A percentile compares a stretch with the other conserved stretches of the same genome.
These are phyloP conservation scores for Fusarium hostae DNA, from an alignment of 2,329 filamentous ascomycete genomes.

Conservation along the genomic window DNA sequence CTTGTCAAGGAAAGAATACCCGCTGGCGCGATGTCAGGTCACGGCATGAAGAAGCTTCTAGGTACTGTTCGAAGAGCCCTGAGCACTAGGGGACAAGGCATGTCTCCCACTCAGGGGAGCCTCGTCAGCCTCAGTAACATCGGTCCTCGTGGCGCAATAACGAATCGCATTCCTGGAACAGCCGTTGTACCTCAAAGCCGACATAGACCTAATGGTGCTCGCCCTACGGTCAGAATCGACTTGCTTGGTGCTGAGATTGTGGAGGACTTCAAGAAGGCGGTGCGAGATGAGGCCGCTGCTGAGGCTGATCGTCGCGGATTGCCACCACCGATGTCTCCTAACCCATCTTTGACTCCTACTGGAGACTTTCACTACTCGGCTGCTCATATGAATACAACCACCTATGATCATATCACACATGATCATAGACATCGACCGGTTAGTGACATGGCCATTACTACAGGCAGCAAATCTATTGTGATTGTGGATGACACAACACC, in stretches of 20 bases:
- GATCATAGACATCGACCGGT: constrained; percentile 53
- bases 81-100: constrained; percentile 66
- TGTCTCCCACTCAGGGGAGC: constrained; percentile 58
- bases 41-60: constrained; percentile 86
- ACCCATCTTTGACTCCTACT: constrained; percentile 44
- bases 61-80: constrained; percentile 86
- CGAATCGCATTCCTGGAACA: constrained; percentile 68
- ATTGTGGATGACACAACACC: constrained; percentile 79
- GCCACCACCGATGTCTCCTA: constrained; percentile 30
- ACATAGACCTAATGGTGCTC: constrained; percentile 55
- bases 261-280: constrained; percentile 81
- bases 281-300: constrained; percentile 70
- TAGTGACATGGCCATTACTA: constrained; percentile 72
- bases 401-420: constrained; percentile 50
- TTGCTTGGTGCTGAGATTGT: constrained; percentile 81
- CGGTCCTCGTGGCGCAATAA: constrained; percentile 63
- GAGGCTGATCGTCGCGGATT: constrained; percentile 45
- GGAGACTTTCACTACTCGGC: constrained; percentile 56
- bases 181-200: constrained; percentile 68
- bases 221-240: constrained; percentile 77
- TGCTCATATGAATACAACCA: constrained; percentile 55
- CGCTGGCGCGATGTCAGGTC: constrained; percentile 71
- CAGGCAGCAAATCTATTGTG: constrained; percentile 89
- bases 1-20: constrained; percentile 60
- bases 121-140: constrained; percentile 61